Evolutionary conservation across 163 green algal genomes (phyloP).

Genomic region (Trebouxiophyceae sp.): DNA sequence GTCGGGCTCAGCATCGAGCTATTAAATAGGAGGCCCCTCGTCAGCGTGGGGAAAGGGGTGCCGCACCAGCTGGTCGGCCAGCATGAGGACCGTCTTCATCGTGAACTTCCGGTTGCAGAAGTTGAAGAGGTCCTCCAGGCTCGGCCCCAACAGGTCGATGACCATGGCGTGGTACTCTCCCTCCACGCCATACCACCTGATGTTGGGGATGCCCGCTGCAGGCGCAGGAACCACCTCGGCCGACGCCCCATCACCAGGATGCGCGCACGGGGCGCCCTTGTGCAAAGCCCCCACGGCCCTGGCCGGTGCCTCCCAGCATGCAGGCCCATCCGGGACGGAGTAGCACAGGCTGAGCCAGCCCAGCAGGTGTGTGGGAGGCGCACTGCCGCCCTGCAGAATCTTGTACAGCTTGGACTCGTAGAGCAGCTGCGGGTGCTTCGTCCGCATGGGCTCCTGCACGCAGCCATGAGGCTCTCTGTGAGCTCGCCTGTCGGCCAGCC

Average conservation of each 20-base stretch:
- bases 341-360: neutral
- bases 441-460: slow-evolving; percentile 76
- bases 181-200: slow-evolving; percentile 98
- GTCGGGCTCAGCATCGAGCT: too few species aligned
- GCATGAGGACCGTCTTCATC: slow-evolving; percentile 98
- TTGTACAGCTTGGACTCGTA: slow-evolving; percentile 99
- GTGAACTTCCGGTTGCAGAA: slow-evolving; percentile 98
- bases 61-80: slow-evolving; percentile 95
- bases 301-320: neutral
- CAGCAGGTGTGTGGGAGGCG: slow-evolving; percentile 16
- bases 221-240: neutral
- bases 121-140: slow-evolving; percentile 98
- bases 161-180: slow-evolving; percentile 99
- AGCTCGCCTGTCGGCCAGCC: too few species aligned
- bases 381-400: slow-evolving; percentile 95
- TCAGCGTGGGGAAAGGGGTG: neutral
- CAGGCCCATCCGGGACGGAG: neutral
- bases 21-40: too few species aligned
- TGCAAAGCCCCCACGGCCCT: too few species aligned
- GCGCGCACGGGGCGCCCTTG: too few species aligned
- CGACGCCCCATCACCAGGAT: too few species aligned
- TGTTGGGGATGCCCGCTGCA: slow-evolving; percentile 94
- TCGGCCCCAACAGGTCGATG: slow-evolving; percentile 94
- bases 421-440: slow-evolving; percentile 93
- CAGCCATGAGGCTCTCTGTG: neutral